Conservation (phyloP, 805 yeast genomes). For the Pichia paraexigua region DNA sequence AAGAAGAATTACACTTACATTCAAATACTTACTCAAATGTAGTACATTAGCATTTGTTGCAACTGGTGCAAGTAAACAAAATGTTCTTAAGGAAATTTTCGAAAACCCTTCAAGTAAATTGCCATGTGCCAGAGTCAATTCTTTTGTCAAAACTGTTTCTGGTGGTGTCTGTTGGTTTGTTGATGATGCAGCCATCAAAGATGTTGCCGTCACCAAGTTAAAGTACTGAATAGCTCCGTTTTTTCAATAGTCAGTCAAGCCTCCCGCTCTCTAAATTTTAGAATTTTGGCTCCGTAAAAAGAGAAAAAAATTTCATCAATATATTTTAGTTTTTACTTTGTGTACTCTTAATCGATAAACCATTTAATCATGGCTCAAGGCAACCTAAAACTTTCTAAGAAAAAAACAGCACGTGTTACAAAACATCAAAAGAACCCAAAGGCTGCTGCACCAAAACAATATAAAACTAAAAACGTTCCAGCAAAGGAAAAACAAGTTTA, state of each 20-base stretch:
- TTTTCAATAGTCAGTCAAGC: background rate
- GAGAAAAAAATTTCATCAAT: background rate
- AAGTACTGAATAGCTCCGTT: background rate
- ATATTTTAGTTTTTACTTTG: background rate
- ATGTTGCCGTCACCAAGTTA: slow-evolving; percentile 33
- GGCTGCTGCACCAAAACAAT: slow-evolving; percentile 66
- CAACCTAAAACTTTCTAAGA: slow-evolving; percentile 45
- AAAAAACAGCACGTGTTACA: slow-evolving; percentile 46
- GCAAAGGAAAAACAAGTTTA: slow-evolving; percentile 37
- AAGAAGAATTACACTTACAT: slow-evolving; percentile 82
- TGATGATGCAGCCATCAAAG: slow-evolving; percentile 65
- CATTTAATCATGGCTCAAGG: slow-evolving; percentile 59
- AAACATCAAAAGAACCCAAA: slow-evolving; percentile 59
- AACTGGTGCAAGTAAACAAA: slow-evolving; percentile 79
- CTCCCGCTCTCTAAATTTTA: background rate
- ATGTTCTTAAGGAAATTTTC: slow-evolving; percentile 64
- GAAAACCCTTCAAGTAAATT: slow-evolving; percentile 34
- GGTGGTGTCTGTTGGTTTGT: slow-evolving; percentile 73
- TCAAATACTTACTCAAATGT: slow-evolving; percentile 59
- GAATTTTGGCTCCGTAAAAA: background rate
- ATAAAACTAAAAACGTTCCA: slow-evolving; percentile 57
- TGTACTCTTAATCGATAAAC: background rate
- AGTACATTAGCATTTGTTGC: slow-evolving; percentile 69
- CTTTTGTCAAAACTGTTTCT: slow-evolving; percentile 31
- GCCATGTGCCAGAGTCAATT: slow-evolving; percentile 74